Evolutionary conservation across 345 rosid species (phyloP).

Genomic region (Salix caprea): DNA sequence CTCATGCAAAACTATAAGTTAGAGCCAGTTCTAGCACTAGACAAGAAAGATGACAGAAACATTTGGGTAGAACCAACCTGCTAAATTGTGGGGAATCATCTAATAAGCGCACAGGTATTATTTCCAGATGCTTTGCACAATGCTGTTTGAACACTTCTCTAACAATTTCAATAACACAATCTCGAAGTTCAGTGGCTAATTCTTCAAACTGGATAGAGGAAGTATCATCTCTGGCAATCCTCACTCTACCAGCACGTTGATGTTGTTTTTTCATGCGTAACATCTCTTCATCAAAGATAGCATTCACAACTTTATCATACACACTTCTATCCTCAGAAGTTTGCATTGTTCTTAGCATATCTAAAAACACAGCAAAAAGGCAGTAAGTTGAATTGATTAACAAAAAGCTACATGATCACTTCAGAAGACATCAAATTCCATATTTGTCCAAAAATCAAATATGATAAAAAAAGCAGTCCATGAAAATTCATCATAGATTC

Average conservation of each 20-base stretch:
- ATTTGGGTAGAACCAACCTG: constrained; percentile 42
- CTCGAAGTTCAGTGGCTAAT: constrained; percentile 70
- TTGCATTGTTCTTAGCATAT: constrained; percentile 72
- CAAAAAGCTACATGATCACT: not conserved
- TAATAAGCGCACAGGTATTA: constrained; percentile 60
- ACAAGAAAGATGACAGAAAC: constrained; percentile 1
- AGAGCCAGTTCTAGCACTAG: constrained; percentile 23
- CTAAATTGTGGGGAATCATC: constrained; percentile 54
- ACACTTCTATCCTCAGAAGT: constrained; percentile 80
- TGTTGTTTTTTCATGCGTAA: constrained; percentile 45
- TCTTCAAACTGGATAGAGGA: constrained; percentile 51
- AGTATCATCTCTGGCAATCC: constrained; percentile 37
- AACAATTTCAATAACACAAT: constrained; percentile 64
- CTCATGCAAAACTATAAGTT: constrained; percentile 25
- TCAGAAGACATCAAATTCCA: not conserved
- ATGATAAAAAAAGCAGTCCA: not conserved
- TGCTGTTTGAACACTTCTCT: constrained; percentile 78
- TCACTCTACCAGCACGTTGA: constrained; percentile 37
- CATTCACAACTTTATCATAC: constrained; percentile 79
- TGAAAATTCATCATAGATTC: not conserved
- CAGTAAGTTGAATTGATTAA: constrained; percentile 16
- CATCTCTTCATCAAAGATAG: constrained; percentile 73
- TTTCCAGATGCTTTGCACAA: constrained; percentile 83
- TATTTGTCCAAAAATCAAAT: not conserved
- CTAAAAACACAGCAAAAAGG: constrained; percentile 44